phyloP scores from a whole-genome alignment of 2,329 filamentous ascomycete species.

The Botrytis hyacinthi region DNA sequence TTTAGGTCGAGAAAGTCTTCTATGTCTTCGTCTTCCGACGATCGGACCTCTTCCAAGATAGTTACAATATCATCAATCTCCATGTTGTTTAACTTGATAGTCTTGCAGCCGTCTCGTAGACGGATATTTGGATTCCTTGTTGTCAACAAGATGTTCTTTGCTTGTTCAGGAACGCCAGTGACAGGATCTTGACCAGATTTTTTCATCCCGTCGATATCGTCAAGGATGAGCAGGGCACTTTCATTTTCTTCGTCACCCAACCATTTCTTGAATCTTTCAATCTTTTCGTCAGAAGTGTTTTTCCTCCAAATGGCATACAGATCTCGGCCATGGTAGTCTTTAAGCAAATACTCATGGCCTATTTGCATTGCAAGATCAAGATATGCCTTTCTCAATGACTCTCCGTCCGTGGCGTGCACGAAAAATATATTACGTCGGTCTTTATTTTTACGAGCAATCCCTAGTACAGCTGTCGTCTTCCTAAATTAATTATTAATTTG shows the following conservation, averaged over 20 bases:
- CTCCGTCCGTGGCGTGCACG: not conserved
- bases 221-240: constrained; percentile 6
- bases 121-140: not conserved
- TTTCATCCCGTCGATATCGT: not conserved
- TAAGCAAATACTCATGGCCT: not conserved
- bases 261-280: not conserved
- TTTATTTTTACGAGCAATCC: not conserved
- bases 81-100: not conserved
- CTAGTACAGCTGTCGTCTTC: not conserved
- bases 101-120: not conserved
- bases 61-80: not conserved
- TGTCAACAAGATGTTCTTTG: not conserved
- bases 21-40: not conserved
- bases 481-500: not conserved
- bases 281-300: not conserved
- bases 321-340: not conserved
- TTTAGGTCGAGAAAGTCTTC: not conserved
- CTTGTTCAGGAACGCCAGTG: not conserved
- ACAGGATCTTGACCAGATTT: not conserved
- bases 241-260: not conserved
- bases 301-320: not conserved
- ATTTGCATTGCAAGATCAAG: not conserved
- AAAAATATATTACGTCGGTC: not conserved
- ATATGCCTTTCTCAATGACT: not conserved
- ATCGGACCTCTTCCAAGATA: not conserved